These are phyloP conservation scores for Phyllosticta citribraziliensis DNA, from an alignment of 2,329 filamentous ascomycete genomes.

Conservation along the genomic window DNA sequence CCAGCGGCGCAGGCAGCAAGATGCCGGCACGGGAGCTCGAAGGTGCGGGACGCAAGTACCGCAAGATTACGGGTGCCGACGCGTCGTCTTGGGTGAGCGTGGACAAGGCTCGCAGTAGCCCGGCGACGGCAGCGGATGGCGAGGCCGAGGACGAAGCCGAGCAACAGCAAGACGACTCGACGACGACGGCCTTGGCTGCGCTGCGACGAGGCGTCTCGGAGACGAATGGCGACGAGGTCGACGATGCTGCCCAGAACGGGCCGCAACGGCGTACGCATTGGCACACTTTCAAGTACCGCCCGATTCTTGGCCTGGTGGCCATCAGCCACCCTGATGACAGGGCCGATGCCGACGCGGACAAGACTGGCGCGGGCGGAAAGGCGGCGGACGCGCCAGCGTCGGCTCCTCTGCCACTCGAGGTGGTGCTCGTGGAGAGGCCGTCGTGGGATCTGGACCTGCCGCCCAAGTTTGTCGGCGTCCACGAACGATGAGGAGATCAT, in stretches of 20 bases:
- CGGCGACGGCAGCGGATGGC: neutral
- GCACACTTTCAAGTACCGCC: conserved; percentile 87
- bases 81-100: conserved; percentile 20
- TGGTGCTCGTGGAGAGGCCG: conserved; percentile 80
- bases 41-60: conserved; percentile 37
- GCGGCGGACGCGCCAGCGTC: conserved; percentile 14
- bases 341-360: too few species aligned
- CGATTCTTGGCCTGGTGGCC: conserved; percentile 69
- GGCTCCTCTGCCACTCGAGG: conserved; percentile 48
- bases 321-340: conserved; percentile 42
- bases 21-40: conserved; percentile 38
- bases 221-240: conserved; percentile 10
- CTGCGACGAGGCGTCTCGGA: conserved; percentile 20
- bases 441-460: conserved; percentile 72
- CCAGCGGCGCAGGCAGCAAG: conserved; percentile 47
- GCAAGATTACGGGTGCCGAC: conserved; percentile 35
- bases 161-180: conserved; percentile 20
- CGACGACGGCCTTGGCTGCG: conserved; percentile 13
- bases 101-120: neutral
- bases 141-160: conserved; percentile 25
- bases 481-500: conserved; percentile 17
- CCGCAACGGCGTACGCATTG: conserved; percentile 42
- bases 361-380: conserved; percentile 21
- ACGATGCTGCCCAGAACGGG: conserved; percentile 10
- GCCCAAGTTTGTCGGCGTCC: conserved; percentile 45